Conservation (phyloP, 345 rosid species). For the Geranium brycei region DNA sequence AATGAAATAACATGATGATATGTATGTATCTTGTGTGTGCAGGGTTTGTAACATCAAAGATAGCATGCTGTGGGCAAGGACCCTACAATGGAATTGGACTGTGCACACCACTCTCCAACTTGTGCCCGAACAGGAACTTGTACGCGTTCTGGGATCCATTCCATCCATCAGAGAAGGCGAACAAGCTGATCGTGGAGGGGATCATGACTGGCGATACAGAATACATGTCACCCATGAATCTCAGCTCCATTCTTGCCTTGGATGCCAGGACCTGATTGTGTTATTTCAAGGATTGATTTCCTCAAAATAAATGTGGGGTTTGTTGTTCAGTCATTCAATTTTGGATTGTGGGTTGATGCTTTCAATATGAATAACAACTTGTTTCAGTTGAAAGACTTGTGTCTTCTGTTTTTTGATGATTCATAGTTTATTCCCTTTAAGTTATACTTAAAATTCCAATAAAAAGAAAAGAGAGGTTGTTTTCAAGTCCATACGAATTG, state of each 20-base stretch:
- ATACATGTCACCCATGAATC: constrained; percentile 83
- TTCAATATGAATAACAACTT: too few species aligned
- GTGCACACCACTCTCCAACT: constrained; percentile 57
- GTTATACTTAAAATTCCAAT: too few species aligned
- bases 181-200: constrained; percentile 34
- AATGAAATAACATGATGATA: too few species aligned
- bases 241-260: constrained; percentile 58
- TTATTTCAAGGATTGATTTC: too few species aligned
- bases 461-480: too few species aligned
- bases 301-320: too few species aligned
- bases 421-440: too few species aligned
- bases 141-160: constrained; percentile 86
- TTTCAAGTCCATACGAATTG: too few species aligned
- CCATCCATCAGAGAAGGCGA: constrained; percentile 79
- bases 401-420: too few species aligned
- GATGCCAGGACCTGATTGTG: constrained; percentile 21
- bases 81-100: constrained; percentile 74
- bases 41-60: constrained; percentile 68
- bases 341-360: too few species aligned
- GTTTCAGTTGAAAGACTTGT: too few species aligned
- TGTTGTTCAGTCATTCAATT: too few species aligned
- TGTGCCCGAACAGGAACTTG: constrained; percentile 53
- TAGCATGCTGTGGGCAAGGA: constrained; percentile 96
- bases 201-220: constrained; percentile 36
- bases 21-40: neutral